Base-by-base conservation (phyloP, 169 alveolate genomes). In the Babesia divergens region DNA sequence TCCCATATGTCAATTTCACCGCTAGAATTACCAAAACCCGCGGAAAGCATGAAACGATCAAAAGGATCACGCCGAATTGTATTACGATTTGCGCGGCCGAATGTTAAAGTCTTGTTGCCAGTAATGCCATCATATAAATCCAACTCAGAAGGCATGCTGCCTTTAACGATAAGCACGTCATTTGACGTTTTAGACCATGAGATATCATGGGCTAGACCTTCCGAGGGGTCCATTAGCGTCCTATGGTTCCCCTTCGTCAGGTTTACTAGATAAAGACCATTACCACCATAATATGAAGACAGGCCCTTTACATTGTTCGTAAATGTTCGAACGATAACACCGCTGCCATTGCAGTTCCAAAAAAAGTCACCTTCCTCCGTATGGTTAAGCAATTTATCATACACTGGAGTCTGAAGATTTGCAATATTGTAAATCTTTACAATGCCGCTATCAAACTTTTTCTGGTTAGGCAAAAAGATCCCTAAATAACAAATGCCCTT, bases 1-100 rank as follows among this genome's bases (percentile, higher is more conserved):
- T 93, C 92, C 97, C 96, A 94, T 18, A 94, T 75, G 64, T 93
- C 94, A 28, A 94, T 90, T 24, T 92, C 97, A 34, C 98, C 98
- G 60, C 92, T 86, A 55, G 92, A 58, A 66, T 94, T 94, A 14
- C 98, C 98, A 76, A 94, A 94, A 7, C 98, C 98, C 31, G 94
- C 97, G 18, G 93, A 72, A 24, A 92, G 55, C 8, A 91, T 70
- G 26, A 91, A 65, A 56, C 93, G 67, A 47, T 87, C 91, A 43
- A 86, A 84, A 20, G 93, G 92, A 70, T 72, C 84, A 35, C 90
- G 59, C 55, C 86, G 77, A 29, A 92, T 86, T 2, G 95, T 84
- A 72, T 94, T 94, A 55, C 91, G 67, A 74, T 91, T 90, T 66
- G 84, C 65, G 56, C 89, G 83, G 9, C 96, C 95, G 60, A 68